Base-by-base conservation (phyloP, 768 basidiomycete species). In the Phylloporus scabripes region DNA sequence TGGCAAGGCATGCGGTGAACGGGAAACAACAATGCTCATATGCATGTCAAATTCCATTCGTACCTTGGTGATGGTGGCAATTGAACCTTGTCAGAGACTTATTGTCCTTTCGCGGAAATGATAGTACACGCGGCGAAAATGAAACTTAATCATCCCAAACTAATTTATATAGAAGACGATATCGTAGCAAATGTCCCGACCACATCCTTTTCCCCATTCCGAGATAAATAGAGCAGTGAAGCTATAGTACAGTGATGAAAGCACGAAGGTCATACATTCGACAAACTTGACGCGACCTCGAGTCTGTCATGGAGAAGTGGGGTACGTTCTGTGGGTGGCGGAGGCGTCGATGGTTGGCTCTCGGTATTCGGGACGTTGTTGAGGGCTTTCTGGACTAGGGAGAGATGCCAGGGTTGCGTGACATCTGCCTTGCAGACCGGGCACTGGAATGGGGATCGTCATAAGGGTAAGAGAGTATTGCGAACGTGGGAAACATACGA, bases 371-470 rank as follows among this genome's bases (percentile, higher is more conserved):
- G 20, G 26, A 49, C 2, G 1, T 53, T n/a, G 34, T 41, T 43
- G 26, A 54, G 41, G 5, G 44, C 7, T 34, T 61, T 60, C 42
- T 53, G 41, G 9, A 33, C 17, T n/a, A 51, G 60, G 58, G 49
- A 55, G 31, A 59, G 59, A 6, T 62, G 60, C 52, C 66, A 68
- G 10, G 82, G 79, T 52, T 81, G 79, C 1, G 92, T 95, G 42
- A 96, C 91, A 62, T 96, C 92, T 42, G 88, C 83, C 66, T 94
- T 91, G 71, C 92, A 96, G 3, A 93, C 76, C 5, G 92, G 92
- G 59, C 92, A 96, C 92, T 95, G 56, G 45, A 24, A 46, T 10
- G 37, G 20, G 36, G 31, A 45, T 18, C 33, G 8, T n/a, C 20
- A 38, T 18, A 20, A 14, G 0, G 47, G 51, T 17, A 51, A 24